phyloP scores from a whole-genome alignment of 176 grass and related monocot species.

The Guadua angustifolia region DNA sequence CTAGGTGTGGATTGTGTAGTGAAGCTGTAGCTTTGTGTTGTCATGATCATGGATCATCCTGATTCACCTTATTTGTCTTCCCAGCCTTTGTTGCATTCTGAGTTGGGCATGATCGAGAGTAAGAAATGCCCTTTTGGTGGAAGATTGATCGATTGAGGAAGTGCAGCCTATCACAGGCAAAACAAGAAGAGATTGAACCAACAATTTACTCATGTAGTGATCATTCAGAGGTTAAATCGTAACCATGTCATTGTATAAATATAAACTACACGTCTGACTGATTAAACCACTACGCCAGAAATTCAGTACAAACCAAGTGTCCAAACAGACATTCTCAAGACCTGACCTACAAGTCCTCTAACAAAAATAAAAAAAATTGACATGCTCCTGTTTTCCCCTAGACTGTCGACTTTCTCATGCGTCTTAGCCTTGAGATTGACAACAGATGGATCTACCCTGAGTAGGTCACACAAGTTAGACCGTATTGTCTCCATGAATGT shows the following conservation, averaged over 20 bases:
- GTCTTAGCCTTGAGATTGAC: conserved; percentile 99
- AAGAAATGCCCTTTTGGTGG: neutral
- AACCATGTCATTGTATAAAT: too few species aligned
- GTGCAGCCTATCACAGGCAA: conserved; percentile 52
- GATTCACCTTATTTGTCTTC: neutral
- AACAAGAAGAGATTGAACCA: neutral
- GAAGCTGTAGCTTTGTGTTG: neutral
- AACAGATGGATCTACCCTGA: conserved; percentile 77
- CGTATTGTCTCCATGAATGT: conserved; percentile 92
- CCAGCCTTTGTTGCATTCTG: neutral
- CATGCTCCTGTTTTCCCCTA: conserved; percentile 98
- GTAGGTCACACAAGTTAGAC: conserved; percentile 79
- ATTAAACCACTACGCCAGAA: too few species aligned
- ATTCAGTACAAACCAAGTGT: too few species aligned
- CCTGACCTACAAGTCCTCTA: too few species aligned
- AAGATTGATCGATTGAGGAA: conserved; percentile 67
- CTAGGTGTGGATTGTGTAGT: neutral
- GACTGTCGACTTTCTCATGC: too few species aligned
- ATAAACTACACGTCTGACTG: too few species aligned
- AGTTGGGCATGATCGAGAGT: neutral
- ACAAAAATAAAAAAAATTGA: too few species aligned
- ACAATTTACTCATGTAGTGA: neutral
- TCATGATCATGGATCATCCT: neutral
- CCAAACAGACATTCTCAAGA: too few species aligned
- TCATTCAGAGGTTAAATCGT: neutral